Evolutionary conservation across 108 stramenopile genomes (phyloP).

Genomic region (Fistulifera solaris): DNA sequence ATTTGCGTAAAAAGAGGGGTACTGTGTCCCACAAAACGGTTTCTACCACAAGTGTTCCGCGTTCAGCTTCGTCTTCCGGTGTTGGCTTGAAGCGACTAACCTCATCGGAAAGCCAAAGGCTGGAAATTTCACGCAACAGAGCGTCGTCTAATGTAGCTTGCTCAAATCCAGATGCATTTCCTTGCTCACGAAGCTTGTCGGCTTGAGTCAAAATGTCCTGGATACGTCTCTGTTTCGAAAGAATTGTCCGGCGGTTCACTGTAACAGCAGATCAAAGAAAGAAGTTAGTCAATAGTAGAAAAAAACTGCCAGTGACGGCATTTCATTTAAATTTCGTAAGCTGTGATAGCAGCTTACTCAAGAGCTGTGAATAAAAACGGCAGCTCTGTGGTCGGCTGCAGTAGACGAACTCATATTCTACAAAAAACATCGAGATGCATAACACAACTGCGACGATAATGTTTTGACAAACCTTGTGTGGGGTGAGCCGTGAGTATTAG

Average conservation of each 20-base stretch:
- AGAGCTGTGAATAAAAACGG: too few relatives aligned
- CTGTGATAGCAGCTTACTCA: too few relatives aligned
- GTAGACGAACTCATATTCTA: too few relatives aligned
- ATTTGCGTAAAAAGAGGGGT: conserved; percentile 79
- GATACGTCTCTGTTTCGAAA: conserved; percentile 70
- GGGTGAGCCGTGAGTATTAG: conserved; percentile 96
- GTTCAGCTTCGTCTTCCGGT: conserved; percentile 85
- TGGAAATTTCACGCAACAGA: conserved; percentile 62
- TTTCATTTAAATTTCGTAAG: too few relatives aligned
- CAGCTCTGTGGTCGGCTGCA: too few relatives aligned
- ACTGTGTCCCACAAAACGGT: conserved; percentile 93
- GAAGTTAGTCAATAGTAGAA: too few relatives aligned
- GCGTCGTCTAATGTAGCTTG: conserved; percentile 47
- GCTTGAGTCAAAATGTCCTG: conserved; percentile 62
- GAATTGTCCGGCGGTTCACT: conserved; percentile 86
- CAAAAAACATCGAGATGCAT: too few relatives aligned
- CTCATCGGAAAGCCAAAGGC: conserved; percentile 85
- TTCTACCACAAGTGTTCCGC: conserved; percentile 90
- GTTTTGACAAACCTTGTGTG: conserved; percentile 53
- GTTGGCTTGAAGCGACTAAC: conserved; percentile 85
- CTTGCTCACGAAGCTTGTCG: conserved; percentile 35
- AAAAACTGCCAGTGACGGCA: too few relatives aligned
- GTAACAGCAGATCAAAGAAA: too few relatives aligned
- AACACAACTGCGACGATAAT: too few relatives aligned
- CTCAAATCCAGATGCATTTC: conserved; percentile 26